A percentile compares a stretch with the other conserved stretches of the same genome.
These are phyloP conservation scores for Vitis hybrid DNA, from an alignment of 177 flowering plant species.

Conservation along the genomic window DNA sequence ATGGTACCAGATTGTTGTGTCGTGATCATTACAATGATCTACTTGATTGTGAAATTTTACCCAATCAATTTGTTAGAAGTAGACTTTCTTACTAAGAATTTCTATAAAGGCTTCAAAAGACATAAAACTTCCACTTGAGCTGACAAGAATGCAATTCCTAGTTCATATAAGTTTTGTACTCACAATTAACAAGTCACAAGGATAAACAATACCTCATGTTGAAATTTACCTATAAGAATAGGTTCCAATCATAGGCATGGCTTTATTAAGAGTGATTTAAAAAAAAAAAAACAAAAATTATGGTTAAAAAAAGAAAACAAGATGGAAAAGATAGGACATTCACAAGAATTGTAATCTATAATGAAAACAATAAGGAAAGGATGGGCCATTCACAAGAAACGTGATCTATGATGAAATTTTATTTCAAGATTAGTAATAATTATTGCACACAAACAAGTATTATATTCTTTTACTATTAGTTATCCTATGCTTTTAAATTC, in stretches of 20 bases:
- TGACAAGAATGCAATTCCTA: not conserved
- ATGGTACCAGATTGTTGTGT: conserved; percentile 8
- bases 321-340: too few relatives aligned
- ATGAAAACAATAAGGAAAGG: not conserved
- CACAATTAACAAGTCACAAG: conserved; percentile 8
- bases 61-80: not conserved
- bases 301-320: not conserved
- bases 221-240: conserved; percentile 3
- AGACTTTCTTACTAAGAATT: not conserved
- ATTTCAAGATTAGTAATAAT: not conserved
- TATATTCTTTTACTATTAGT: too few relatives aligned
- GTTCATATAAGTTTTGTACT: not conserved
- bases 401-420: not conserved
- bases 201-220: not conserved
- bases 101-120: not conserved
- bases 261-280: conserved; percentile 7
- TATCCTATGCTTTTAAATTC: too few relatives aligned
- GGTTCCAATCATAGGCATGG: conserved; percentile 13
- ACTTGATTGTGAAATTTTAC: conserved; percentile 7
- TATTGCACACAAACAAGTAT: too few relatives aligned
- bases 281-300: not conserved
- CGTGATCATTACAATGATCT: not conserved
- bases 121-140: not conserved
- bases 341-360: too few relatives aligned
- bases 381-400: not conserved